These are phyloP conservation scores for Dryas octopetala DNA, from an alignment of 306 rosid species.

Conservation along the genomic window DNA sequence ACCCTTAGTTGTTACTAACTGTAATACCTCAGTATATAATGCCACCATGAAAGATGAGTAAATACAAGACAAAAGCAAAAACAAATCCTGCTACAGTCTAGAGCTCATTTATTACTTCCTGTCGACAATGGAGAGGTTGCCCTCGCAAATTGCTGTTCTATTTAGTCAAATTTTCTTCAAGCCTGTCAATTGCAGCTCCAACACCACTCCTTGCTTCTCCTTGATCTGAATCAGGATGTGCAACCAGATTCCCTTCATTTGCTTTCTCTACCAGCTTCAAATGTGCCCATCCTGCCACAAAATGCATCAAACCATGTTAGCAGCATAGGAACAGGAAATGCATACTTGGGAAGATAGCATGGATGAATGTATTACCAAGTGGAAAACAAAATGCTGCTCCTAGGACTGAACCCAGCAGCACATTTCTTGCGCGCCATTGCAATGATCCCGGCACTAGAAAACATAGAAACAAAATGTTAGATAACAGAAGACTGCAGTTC, in stretches of 20 bases:
- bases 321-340: neutral
- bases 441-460: constrained; percentile 83
- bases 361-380: constrained; percentile 50
- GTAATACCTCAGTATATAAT: neutral
- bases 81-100: neutral
- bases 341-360: neutral
- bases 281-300: constrained; percentile 81
- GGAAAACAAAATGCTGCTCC: constrained; percentile 94
- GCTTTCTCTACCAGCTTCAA: constrained; percentile 89
- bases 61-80: neutral
- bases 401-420: constrained; percentile 69
- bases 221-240: constrained; percentile 33
- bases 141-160: constrained; percentile 28
- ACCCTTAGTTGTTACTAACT: neutral
- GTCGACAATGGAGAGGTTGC: neutral
- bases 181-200: constrained; percentile 85
- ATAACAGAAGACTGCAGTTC: neutral
- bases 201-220: constrained; percentile 67
- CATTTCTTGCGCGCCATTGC: constrained; percentile 85
- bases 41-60: neutral
- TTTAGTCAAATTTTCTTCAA: constrained; percentile 67
- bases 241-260: constrained; percentile 50
- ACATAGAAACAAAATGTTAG: constrained; percentile 20
- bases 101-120: neutral
- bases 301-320: neutral